phyloP scores from a whole-genome alignment of 345 rosid species.

The Lepidium africanum region DNA sequence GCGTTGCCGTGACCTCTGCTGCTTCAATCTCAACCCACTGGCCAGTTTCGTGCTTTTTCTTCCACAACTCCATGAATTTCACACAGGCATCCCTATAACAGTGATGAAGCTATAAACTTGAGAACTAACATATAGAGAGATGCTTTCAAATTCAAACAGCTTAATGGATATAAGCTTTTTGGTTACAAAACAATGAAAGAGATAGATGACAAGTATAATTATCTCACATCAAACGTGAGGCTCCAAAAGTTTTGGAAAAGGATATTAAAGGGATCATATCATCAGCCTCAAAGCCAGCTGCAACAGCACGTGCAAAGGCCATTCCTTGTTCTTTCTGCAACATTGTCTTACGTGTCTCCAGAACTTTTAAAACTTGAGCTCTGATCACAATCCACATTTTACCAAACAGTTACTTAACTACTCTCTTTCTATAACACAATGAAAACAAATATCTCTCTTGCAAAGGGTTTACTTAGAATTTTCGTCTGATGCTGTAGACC shows the following conservation, averaged over 20 bases:
- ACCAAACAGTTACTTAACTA: not conserved
- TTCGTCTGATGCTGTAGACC: conserved; percentile 39
- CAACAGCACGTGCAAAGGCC: conserved; percentile 99
- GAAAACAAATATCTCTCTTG: not conserved
- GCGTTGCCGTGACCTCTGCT: conserved; percentile 51
- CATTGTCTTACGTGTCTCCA: conserved; percentile 70
- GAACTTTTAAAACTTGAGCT: conserved; percentile 80
- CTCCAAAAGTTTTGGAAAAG: conserved; percentile 85
- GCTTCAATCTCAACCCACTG: conserved; percentile 90
- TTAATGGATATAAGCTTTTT: not conserved
- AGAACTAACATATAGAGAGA: not conserved
- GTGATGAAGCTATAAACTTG: conserved; percentile 14
- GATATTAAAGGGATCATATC: conserved; percentile 63
- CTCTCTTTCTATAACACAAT: not conserved
- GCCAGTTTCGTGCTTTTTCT: conserved; percentile 88
- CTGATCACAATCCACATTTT: conserved; percentile 31
- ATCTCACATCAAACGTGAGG: conserved; percentile 69
- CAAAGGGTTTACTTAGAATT: conserved; percentile 63
- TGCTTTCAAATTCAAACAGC: not conserved
- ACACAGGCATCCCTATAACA: conserved; percentile 79
- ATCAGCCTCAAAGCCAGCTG: conserved; percentile 93
- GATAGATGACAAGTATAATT: not conserved
- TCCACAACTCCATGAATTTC: conserved; percentile 78
- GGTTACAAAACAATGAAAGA: not conserved
- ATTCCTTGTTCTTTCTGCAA: conserved; percentile 98